These are phyloP conservation scores for Cairneyella variabilis DNA, from an alignment of 495 filamentous ascomycete genomes.

Conservation along the genomic window DNA sequence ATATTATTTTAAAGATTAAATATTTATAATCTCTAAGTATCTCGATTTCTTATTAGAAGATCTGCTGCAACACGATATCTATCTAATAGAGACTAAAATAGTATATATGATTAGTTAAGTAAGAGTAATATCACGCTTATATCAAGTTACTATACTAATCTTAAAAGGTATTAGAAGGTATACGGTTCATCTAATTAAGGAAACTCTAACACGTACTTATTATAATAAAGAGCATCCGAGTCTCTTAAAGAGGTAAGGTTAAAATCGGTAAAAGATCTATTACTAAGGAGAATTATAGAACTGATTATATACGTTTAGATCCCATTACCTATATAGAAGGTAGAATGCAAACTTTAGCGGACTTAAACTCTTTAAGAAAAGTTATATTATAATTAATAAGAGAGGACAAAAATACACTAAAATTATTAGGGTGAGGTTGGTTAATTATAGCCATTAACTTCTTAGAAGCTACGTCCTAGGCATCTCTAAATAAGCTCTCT, in stretches of 20 bases:
- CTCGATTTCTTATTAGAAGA: too few relatives aligned
- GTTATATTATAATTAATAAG: constrained; percentile 11
- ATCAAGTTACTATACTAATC: too few relatives aligned
- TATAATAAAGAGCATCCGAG: constrained; percentile 1
- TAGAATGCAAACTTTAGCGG: constrained; percentile 2
- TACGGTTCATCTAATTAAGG: background rate
- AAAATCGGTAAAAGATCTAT: constrained; percentile 2
- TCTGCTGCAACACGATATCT: too few relatives aligned
- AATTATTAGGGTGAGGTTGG: constrained; percentile 1
- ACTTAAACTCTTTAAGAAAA: constrained; percentile 3
- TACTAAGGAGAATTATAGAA: background rate
- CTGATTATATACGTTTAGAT: constrained; percentile 8
- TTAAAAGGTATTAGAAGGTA: constrained; percentile 2
- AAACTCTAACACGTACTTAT: constrained; percentile 2
- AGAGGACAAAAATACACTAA: constrained; percentile 4
- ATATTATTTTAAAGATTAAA: too few relatives aligned
- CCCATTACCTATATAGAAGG: background rate
- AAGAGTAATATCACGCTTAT: too few relatives aligned
- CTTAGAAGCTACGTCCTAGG: too few relatives aligned
- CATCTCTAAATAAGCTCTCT: too few relatives aligned
- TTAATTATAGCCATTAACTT: too few relatives aligned
- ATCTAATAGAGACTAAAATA: too few relatives aligned
- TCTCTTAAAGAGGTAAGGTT: constrained; percentile 3
- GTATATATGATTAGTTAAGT: too few relatives aligned
- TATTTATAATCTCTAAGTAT: too few relatives aligned